phyloP scores from a whole-genome alignment of 805 yeast species.

The Nakazawaea wickerhamii region DNA sequence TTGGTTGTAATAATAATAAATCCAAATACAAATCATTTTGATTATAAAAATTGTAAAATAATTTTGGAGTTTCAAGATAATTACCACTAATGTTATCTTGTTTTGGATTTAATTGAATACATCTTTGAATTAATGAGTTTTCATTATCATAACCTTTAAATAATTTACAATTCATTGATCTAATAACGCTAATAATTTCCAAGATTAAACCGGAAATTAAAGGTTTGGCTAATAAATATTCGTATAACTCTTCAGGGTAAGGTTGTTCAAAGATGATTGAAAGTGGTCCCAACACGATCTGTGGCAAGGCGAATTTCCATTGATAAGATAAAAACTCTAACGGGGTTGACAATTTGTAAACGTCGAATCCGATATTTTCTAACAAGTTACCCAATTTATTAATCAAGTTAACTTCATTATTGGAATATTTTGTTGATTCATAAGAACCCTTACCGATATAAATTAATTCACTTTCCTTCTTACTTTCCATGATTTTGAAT shows the following conservation, averaged over 20 bases:
- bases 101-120: slow-evolving; percentile 42
- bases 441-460: slow-evolving; percentile 36
- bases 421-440: slow-evolving; percentile 36
- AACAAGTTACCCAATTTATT: slow-evolving; percentile 32
- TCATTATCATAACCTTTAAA: slow-evolving; percentile 69
- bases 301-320: slow-evolving; percentile 81
- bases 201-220: slow-evolving; percentile 71
- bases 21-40: slow-evolving; percentile 62
- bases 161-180: slow-evolving; percentile 71
- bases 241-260: slow-evolving; percentile 49
- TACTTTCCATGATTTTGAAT: slow-evolving; percentile 30
- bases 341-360: slow-evolving; percentile 45
- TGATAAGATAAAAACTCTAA: slow-evolving; percentile 65
- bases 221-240: slow-evolving; percentile 80
- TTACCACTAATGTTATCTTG: slow-evolving; percentile 21
- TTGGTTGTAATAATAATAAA: slow-evolving; percentile 76
- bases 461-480: slow-evolving; percentile 39
- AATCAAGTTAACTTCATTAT: slow-evolving; percentile 33
- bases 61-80: slow-evolving; percentile 45
- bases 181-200: slow-evolving; percentile 69
- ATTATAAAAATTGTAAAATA: slow-evolving; percentile 62
- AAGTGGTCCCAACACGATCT: slow-evolving; percentile 72
- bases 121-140: slow-evolving; percentile 46
- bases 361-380: slow-evolving; percentile 36
- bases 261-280: slow-evolving; percentile 69